Evolutionary conservation across 345 rosid species (phyloP).

Genomic region (thale cress (Arabidopsis thaliana)): DNA sequence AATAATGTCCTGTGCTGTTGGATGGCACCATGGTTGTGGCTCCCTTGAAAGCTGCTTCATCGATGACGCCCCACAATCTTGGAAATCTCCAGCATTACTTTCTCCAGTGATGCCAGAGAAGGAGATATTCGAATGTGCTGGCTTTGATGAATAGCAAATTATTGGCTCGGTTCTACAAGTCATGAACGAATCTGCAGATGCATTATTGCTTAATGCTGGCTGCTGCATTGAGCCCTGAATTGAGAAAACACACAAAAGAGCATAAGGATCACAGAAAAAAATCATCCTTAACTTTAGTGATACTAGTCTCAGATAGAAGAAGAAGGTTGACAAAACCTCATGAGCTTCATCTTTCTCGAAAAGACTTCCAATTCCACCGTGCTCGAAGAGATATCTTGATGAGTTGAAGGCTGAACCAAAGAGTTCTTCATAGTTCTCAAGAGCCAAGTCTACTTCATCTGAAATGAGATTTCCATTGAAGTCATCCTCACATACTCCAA

Average conservation of each 20-base stretch:
- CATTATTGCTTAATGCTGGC: conserved; percentile 77
- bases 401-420: conserved; percentile 80
- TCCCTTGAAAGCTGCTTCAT: conserved; percentile 68
- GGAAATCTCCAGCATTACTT: conserved; percentile 70
- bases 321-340: conserved; percentile 32
- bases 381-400: conserved; percentile 77
- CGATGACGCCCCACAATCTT: conserved; percentile 85
- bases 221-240: conserved; percentile 49
- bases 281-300: not conserved
- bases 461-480: conserved; percentile 66
- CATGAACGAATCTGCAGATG: conserved; percentile 84
- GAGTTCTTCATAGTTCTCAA: conserved; percentile 93
- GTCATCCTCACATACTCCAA: conserved; percentile 49
- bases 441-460: conserved; percentile 80
- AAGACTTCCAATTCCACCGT: conserved; percentile 87
- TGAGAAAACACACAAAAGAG: not conserved
- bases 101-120: conserved; percentile 85
- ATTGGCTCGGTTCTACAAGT: conserved; percentile 81
- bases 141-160: conserved; percentile 59
- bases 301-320: conserved; percentile 1
- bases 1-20: conserved; percentile 63
- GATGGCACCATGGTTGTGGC: conserved; percentile 72
- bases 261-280: conserved; percentile 8
- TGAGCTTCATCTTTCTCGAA: conserved; percentile 58
- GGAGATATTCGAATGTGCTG: conserved; percentile 68